phyloP scores from a whole-genome alignment of 2,329 filamentous ascomycete species.

The Fusarium sp. region DNA sequence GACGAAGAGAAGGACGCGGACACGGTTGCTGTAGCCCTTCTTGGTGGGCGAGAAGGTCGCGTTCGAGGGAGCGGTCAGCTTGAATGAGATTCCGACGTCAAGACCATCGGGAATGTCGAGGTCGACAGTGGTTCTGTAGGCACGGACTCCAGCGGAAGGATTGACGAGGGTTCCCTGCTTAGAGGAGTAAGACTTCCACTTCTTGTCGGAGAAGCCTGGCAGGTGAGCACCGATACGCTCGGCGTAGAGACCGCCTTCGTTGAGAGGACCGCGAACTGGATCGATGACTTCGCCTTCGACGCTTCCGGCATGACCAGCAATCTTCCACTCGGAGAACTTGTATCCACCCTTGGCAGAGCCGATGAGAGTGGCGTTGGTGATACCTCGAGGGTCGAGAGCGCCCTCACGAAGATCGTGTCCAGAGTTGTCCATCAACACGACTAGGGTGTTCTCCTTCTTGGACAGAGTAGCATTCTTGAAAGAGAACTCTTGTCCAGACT shows the following conservation, averaged over 20 bases:
- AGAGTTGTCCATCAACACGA: conserved; percentile 69
- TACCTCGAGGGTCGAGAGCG: conserved; percentile 62
- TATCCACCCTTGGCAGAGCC: conserved; percentile 47
- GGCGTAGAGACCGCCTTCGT: conserved; percentile 68
- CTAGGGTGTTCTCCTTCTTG: conserved; percentile 58
- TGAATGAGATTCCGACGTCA: conserved; percentile 68
- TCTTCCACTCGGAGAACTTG: conserved; percentile 65
- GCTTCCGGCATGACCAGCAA: conserved; percentile 65
- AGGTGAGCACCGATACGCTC: conserved; percentile 70
- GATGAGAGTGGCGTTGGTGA: conserved; percentile 63
- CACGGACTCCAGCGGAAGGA: conserved; percentile 61
- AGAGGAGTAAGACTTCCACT: conserved; percentile 52
- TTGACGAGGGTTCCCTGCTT: conserved; percentile 54
- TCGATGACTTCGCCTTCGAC: conserved; percentile 63
- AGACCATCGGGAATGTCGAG: conserved; percentile 62
- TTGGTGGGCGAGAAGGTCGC: conserved; percentile 51
- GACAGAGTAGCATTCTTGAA: conserved; percentile 62
- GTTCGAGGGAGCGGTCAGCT: conserved; percentile 58
- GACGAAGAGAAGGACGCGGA: conserved; percentile 68
- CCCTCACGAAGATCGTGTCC: conserved; percentile 66
- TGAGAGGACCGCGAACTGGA: conserved; percentile 64
- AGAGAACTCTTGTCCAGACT: conserved; percentile 56
- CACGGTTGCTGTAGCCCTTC: conserved; percentile 49
- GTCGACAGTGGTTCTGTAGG: conserved; percentile 65
- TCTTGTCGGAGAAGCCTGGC: conserved; percentile 62